Percentiles rank a stretch among this genome's conserved stretches.
These are phyloP conservation scores for Talaromyces funiculosus DNA, from an alignment of 2,329 filamentous ascomycete species.

Conservation along the genomic window DNA sequence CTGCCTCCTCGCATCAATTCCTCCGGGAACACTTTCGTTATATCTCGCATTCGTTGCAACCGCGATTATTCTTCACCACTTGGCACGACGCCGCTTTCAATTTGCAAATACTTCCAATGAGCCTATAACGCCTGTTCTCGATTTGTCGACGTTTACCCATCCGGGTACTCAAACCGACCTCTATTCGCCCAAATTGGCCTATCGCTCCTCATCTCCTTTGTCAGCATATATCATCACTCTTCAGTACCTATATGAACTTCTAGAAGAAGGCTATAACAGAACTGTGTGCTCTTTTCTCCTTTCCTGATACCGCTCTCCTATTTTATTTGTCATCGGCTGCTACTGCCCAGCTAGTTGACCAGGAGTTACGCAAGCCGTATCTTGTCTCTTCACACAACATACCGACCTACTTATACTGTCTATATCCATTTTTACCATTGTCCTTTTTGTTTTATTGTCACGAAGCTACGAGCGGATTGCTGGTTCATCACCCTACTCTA, in stretches of 20 bases:
- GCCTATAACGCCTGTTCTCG: conserved; percentile 37
- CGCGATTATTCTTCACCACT: conserved; percentile 19
- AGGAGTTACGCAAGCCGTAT: conserved; percentile 14
- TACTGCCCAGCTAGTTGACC: conserved; percentile 15
- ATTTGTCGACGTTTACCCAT: conserved; percentile 27
- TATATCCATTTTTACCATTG: conserved; percentile 15
- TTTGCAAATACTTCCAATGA: conserved; percentile 30
- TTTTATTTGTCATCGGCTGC: conserved; percentile 14
- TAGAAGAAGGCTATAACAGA: conserved; percentile 18
- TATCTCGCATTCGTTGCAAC: conserved; percentile 5
- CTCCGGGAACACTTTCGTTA: conserved; percentile 7
- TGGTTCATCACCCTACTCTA: conserved; percentile 18
- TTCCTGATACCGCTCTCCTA: conserved; percentile 15
- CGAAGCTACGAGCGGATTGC: conserved; percentile 18
- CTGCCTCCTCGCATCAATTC: not conserved
- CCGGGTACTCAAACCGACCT: conserved; percentile 24
- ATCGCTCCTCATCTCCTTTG: conserved; percentile 22
- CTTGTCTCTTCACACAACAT: conserved; percentile 17
- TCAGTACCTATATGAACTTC: conserved; percentile 25
- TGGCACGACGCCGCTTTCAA: conserved; percentile 15
- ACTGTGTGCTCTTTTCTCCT: conserved; percentile 16
- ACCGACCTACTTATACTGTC: conserved; percentile 17
- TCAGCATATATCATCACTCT: conserved; percentile 21
- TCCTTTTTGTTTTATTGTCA: conserved; percentile 20
- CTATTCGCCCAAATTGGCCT: conserved; percentile 22